phyloP scores from a whole-genome alignment of 192 early-diverging fungal species.

The Linnemannia hyalina region DNA sequence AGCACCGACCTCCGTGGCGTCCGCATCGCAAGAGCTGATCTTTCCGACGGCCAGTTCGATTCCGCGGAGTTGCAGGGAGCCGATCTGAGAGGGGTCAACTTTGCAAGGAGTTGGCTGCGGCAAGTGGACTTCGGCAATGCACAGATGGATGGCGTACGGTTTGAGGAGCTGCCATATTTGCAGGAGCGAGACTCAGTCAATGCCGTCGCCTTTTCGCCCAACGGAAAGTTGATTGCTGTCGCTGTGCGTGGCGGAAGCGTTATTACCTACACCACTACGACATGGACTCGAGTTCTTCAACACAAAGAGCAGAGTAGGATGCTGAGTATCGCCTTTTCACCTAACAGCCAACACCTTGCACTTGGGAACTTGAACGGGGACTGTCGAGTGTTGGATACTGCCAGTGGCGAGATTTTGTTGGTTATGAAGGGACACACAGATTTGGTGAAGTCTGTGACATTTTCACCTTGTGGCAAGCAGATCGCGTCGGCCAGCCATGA shows the following conservation, averaged over 20 bases:
- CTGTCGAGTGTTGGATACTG: not conserved
- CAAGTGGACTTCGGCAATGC: not conserved
- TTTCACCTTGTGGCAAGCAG: not conserved
- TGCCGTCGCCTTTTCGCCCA: not conserved
- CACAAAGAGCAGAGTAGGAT: not conserved
- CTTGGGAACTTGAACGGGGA: not conserved
- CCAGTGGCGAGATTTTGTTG: not conserved
- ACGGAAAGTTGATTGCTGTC: not conserved
- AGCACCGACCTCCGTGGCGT: not conserved
- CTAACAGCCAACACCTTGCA: not conserved
- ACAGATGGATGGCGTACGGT: not conserved
- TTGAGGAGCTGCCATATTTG: not conserved
- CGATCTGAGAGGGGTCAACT: not conserved
- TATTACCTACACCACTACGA: not conserved
- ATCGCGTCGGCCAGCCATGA: not conserved
- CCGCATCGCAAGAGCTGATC: not conserved
- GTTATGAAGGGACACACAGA: not conserved
- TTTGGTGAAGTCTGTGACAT: not conserved
- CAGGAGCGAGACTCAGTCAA: not conserved
- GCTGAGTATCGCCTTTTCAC: not conserved
- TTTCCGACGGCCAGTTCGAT: not conserved
- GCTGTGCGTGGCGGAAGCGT: not conserved
- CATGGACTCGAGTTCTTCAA: not conserved
- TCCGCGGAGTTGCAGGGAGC: not conserved
- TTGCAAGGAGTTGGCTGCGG: not conserved